Percentiles rank a stretch among this genome's conserved stretches.
These are phyloP conservation scores for Colletotrichum higginsianum DNA, from an alignment of 2,329 filamentous ascomycete genomes.

Conservation along the genomic window DNA sequence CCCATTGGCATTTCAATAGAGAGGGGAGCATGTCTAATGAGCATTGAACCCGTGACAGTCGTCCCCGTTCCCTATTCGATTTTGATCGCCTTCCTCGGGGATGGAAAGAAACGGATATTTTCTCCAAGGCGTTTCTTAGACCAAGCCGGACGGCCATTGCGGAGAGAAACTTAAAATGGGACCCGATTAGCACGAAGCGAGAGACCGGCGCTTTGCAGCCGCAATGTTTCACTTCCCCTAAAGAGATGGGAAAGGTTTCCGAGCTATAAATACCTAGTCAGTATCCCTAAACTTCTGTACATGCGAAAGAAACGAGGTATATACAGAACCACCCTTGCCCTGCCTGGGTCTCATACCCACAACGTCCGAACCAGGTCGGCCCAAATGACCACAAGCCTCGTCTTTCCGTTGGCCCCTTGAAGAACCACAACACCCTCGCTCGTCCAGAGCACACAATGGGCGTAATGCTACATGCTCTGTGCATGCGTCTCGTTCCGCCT, in stretches of 20 bases:
- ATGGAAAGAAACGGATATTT: not conserved
- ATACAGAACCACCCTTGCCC: not conserved
- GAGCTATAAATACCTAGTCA: not conserved
- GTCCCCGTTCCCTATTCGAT: not conserved
- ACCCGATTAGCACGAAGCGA: not conserved
- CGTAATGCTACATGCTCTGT: not conserved
- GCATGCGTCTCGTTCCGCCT: not conserved
- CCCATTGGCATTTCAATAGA: not conserved
- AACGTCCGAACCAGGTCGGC: no score
- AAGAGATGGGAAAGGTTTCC: not conserved
- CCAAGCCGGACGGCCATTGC: not conserved
- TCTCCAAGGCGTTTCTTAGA: not conserved
- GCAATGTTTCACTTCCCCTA: not conserved
- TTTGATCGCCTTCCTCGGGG: not conserved
- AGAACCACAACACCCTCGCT: not conserved
- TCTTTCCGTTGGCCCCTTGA: not conserved
- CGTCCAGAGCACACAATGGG: not conserved
- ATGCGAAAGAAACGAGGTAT: slow-evolving; percentile 13
- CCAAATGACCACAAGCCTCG: not conserved
- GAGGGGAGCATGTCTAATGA: not conserved
- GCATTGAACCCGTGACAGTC: not conserved
- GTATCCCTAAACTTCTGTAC: slow-evolving; percentile 10
- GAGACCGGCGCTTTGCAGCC: not conserved
- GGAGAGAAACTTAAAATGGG: no score
- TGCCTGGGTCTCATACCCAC: not conserved